Evolutionary conservation across 2,329 filamentous ascomycete genomes (phyloP), one percentile per base, ranked within the genome.

Genomic region (Neofusicoccum laricinum): DNA sequence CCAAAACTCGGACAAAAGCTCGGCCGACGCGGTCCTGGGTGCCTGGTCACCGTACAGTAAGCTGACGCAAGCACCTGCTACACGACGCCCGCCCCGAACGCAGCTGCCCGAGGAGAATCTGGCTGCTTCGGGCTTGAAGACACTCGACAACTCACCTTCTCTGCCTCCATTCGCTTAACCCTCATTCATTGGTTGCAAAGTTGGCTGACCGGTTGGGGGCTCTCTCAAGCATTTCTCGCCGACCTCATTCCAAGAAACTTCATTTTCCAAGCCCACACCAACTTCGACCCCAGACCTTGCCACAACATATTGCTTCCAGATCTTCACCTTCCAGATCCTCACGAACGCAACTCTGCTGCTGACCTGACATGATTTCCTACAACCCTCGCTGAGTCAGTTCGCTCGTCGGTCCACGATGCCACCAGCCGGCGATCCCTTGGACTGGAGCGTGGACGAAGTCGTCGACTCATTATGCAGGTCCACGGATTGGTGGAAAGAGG

Each of bases 371-470:
- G 40, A 15, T 3, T 34, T 21, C 12, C n/a, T 10, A 6, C 30
- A 34, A 14, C 25, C 25, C 30, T 14, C 5, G 10, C 12, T 36
- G 12, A 43, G 10, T 36, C 12, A 32, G 4, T 43, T 34, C 19
- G 7, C 40, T 45, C 3, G 15, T 32, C 25, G 12, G 25, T 17
- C 25, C 12, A 64, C n/a, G 11, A 59, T 65, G 48, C 17, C 11
- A 59, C 25, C 48, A 19, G 30, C 48, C 66, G 59, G 77, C 64
- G 91, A 96, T 76, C 92, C 92, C n/a, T 90, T 88, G 75, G 71
- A 83, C 62, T 96, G 92, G 92, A 84, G 84, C 40, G 81, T 88
- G 36, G 86, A 90, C 41, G 82, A 87, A 40, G 86, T 96, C 11
- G 84, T 90, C 10, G 73, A 81, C 15, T 87, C 89, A 70, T 80